Evolutionary conservation across 345 rosid genomes (phyloP).

Genomic region (Adansonia digitata): DNA sequence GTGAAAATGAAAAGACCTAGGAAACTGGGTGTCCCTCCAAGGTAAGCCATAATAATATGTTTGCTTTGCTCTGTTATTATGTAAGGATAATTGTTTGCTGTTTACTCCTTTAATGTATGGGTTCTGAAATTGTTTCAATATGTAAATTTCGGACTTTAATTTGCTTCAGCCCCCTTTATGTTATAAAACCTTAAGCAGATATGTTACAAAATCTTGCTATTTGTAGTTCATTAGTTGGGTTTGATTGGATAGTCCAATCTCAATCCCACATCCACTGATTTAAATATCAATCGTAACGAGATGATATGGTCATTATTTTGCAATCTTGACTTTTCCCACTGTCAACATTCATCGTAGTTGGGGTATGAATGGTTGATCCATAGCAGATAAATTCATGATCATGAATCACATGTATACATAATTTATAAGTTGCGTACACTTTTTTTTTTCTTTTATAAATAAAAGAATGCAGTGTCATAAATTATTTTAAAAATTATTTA

Average conservation of each 20-base stretch:
- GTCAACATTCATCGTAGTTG: too few species aligned
- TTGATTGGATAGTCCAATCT: background rate
- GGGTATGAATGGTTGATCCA: too few species aligned
- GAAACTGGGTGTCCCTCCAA: slow-evolving; percentile 16
- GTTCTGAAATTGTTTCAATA: background rate
- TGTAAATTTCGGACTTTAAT: background rate
- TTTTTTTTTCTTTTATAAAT: too few species aligned
- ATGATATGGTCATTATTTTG: too few species aligned
- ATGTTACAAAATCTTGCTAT: background rate
- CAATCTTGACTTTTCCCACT: too few species aligned
- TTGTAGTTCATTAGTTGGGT: background rate
- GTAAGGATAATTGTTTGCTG: slow-evolving; percentile 2
- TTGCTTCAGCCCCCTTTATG: background rate
- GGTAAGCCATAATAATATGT: slow-evolving; percentile 5
- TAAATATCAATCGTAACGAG: too few species aligned
- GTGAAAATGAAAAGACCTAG: background rate
- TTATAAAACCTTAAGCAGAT: background rate
- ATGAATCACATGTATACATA: too few species aligned
- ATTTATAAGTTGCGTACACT: too few species aligned
- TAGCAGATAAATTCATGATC: too few species aligned
- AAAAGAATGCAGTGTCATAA: too few species aligned
- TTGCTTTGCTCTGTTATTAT: background rate
- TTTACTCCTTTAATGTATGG: background rate
- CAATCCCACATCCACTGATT: too few species aligned
- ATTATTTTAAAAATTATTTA: too few species aligned